These are phyloP conservation scores for Hericium rajendrae DNA, from an alignment of 768 basidiomycete species.

Conservation along the genomic window DNA sequence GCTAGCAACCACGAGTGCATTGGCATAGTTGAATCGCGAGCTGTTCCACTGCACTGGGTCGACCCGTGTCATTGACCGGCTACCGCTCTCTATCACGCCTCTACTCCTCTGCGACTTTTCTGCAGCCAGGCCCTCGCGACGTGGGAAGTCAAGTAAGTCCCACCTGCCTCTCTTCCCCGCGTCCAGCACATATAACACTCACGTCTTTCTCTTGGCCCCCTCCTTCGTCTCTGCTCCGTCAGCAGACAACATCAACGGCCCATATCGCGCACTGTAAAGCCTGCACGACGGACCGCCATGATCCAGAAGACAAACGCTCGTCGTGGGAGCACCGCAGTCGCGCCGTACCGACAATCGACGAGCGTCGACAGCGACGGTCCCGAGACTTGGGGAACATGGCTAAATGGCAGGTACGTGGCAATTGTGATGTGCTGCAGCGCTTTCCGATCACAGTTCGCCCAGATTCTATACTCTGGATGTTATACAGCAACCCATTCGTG, in stretches of 20 bases:
- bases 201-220: not conserved
- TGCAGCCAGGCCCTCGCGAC: not conserved
- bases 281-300: constrained; percentile 31
- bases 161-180: constrained; percentile 3
- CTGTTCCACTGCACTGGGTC: not conserved
- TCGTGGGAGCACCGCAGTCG: constrained; percentile 20
- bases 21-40: no score
- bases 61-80: not conserved
- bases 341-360: constrained; percentile 12
- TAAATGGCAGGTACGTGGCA: constrained; percentile 44
- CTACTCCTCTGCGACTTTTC: constrained; percentile 3
- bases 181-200: not conserved
- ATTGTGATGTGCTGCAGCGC: not conserved
- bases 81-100: not conserved
- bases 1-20: no score
- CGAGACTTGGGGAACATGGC: constrained; percentile 67
- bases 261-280: constrained; percentile 8
- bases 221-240: not conserved
- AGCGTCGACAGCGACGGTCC: constrained; percentile 26
- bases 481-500: constrained; percentile 81
- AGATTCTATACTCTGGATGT: constrained; percentile 81
- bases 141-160: not conserved
- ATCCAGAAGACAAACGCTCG: constrained; percentile 55
- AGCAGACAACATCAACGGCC: constrained; percentile 2
- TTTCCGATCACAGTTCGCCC: constrained; percentile 2